These are phyloP conservation scores for Candida argentea DNA, from an alignment of 805 yeast species.

Conservation along the genomic window DNA sequence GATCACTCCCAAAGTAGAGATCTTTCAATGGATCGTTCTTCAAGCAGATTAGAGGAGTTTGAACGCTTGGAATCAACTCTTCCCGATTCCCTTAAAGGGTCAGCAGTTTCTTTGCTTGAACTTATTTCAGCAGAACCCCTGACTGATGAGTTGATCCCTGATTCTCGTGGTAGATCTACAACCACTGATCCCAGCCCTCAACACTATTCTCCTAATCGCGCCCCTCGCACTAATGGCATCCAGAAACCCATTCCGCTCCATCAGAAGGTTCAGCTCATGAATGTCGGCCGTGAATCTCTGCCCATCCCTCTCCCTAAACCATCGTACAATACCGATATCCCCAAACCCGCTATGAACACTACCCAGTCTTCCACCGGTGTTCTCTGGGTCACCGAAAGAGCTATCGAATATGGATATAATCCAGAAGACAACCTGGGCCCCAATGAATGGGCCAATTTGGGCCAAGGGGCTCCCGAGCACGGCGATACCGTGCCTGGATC, in stretches of 20 bases:
- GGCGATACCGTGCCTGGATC: conserved; percentile 51
- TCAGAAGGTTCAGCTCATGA: conserved; percentile 15
- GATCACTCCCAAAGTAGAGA: too few species aligned
- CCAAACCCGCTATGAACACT: conserved; percentile 50
- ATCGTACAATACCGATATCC: conserved; percentile 30
- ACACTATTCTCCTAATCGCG: conserved; percentile 3
- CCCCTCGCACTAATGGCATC: background rate
- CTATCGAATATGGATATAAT: conserved; percentile 44
- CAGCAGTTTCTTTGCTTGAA: conserved; percentile 30
- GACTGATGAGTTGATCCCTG: conserved; percentile 1
- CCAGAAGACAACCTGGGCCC: conserved; percentile 18
- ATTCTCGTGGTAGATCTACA: conserved; percentile 1
- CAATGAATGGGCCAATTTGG: conserved; percentile 45
- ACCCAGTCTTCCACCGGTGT: conserved; percentile 54
- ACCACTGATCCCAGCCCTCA: conserved; percentile 6
- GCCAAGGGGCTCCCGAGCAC: conserved; percentile 59
- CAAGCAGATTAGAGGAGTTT: conserved; percentile 20
- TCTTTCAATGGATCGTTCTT: conserved; percentile 18
- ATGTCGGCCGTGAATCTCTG: conserved; percentile 23
- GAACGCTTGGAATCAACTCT: conserved; percentile 33
- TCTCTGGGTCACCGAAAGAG: conserved; percentile 55
- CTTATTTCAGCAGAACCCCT: conserved; percentile 9
- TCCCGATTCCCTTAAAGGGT: conserved; percentile 28
- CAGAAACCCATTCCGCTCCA: conserved; percentile 12
- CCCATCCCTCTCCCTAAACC: conserved; percentile 46